phyloP scores from a whole-genome alignment of 208 protist species.

The Borovskyia barvae region DNA sequence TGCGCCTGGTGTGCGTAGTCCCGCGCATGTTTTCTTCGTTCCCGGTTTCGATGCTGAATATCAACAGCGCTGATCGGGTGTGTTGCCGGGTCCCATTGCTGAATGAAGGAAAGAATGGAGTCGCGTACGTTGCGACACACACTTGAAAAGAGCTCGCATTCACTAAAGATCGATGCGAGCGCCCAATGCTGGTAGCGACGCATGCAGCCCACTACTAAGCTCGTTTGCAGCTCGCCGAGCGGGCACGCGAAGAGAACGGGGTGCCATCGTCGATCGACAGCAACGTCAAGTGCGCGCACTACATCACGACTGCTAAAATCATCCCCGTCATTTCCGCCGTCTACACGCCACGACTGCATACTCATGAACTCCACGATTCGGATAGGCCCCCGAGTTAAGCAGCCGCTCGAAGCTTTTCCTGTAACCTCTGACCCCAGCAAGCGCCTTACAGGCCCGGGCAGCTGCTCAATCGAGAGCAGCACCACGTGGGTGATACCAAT shows the following conservation, averaged over 20 bases:
- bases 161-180: slow-evolving; percentile 66
- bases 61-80: slow-evolving; percentile 54
- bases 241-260: slow-evolving; percentile 89
- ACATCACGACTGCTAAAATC: slow-evolving; percentile 79
- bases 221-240: slow-evolving; percentile 86
- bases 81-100: slow-evolving; percentile 51
- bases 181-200: slow-evolving; percentile 83
- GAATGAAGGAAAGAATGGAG: slow-evolving; percentile 68
- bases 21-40: too few relatives aligned
- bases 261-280: slow-evolving; percentile 78
- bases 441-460: slow-evolving; percentile 54
- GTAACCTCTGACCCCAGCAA: slow-evolving; percentile 13
- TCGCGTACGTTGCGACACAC: slow-evolving; percentile 36
- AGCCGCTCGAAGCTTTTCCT: slow-evolving; percentile 7
- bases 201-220: slow-evolving; percentile 84
- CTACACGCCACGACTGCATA: slow-evolving; percentile 62
- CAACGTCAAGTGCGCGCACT: slow-evolving; percentile 69
- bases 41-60: slow-evolving; percentile 23
- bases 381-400: slow-evolving; percentile 27
- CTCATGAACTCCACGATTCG: slow-evolving; percentile 56
- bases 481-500: slow-evolving; percentile 81
- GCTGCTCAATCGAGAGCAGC: slow-evolving; percentile 76
- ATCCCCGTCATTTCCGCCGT: slow-evolving; percentile 43
- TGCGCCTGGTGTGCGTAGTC: too few relatives aligned
- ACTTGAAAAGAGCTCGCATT: slow-evolving; percentile 81